phyloP scores from a whole-genome alignment of 331 rosid genomes.

The Arachis monticola region DNA sequence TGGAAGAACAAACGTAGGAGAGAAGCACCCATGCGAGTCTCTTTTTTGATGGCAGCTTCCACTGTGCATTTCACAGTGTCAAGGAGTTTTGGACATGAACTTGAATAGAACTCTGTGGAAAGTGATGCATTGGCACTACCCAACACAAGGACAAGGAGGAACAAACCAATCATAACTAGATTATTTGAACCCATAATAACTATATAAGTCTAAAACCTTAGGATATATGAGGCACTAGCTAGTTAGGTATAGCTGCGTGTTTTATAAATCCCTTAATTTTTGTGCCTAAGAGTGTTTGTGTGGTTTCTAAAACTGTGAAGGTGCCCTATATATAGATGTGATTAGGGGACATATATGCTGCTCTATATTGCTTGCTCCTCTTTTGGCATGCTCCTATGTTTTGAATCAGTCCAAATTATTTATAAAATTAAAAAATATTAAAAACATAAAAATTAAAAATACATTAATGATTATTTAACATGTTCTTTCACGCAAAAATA shows the following conservation, averaged over 20 bases:
- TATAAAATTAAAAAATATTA: too few species aligned
- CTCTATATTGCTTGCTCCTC: too few species aligned
- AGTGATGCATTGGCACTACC: conserved; percentile 62
- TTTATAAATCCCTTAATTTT: too few species aligned
- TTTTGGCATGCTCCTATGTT: too few species aligned
- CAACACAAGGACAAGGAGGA: conserved; percentile 36
- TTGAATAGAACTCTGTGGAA: conserved; percentile 55
- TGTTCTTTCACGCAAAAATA: too few species aligned
- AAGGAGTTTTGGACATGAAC: conserved; percentile 70
- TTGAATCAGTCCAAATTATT: too few species aligned
- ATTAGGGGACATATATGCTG: too few species aligned
- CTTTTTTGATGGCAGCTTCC: conserved; percentile 64
- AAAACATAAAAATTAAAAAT: too few species aligned
- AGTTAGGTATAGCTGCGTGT: not conserved
- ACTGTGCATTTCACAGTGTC: conserved; percentile 59
- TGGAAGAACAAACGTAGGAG: conserved; percentile 92
- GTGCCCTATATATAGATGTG: conserved; percentile 9
- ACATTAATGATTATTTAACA: too few species aligned
- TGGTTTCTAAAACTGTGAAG: conserved; percentile 26
- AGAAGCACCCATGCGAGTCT: conserved; percentile 93
- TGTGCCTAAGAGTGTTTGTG: not conserved
- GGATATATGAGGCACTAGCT: not conserved
- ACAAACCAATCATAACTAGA: conserved; percentile 28
- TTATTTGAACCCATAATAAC: conserved; percentile 54
- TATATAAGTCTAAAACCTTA: conserved; percentile 1